Percentiles rank a stretch among this genome's conserved stretches.
These are phyloP conservation scores for Kentomonas sorsogonicus DNA, from an alignment of 208 protist genomes.

Conservation along the genomic window DNA sequence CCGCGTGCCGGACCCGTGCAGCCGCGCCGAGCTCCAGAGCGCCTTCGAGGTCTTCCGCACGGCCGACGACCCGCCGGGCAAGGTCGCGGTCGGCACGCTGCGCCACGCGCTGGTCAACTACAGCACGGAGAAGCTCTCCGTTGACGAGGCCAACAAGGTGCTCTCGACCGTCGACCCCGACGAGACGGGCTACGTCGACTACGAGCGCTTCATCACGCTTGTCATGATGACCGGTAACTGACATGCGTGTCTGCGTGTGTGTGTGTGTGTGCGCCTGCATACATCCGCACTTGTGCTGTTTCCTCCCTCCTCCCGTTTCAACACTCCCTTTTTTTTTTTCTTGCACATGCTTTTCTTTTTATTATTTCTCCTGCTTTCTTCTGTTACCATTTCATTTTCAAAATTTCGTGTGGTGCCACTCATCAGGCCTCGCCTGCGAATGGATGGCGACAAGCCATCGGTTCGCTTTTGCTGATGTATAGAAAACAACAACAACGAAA, in stretches of 20 bases:
- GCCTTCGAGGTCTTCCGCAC: slow-evolving; percentile 92
- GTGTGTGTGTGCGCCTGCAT: background rate
- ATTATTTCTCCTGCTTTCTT: no score
- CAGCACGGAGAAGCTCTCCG: slow-evolving; percentile 80
- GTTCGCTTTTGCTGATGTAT: no score
- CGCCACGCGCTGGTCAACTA: slow-evolving; percentile 87
- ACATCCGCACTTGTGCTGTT: background rate
- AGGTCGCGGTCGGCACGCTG: slow-evolving; percentile 79
- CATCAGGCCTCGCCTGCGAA: no score
- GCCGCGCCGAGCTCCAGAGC: slow-evolving; percentile 72
- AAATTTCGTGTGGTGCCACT: no score
- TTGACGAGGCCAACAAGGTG: slow-evolving; percentile 70
- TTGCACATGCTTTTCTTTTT: background rate
- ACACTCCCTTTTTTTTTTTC: slow-evolving; percentile 2
- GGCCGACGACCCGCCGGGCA: slow-evolving; percentile 67
- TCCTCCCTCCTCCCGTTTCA: background rate
- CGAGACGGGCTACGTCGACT: slow-evolving; percentile 79
- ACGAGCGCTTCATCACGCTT: slow-evolving; percentile 84
- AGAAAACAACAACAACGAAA: no score
- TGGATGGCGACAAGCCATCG: no score
- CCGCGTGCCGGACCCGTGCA: slow-evolving; percentile 83
- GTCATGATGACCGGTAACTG: slow-evolving; percentile 27
- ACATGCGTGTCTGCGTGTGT: background rate
- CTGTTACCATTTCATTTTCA: background rate
- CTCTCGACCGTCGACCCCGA: slow-evolving; percentile 78